Evolutionary conservation across 2,329 filamentous ascomycete species (phyloP).

Genomic region (Helicocarpus griseus): DNA sequence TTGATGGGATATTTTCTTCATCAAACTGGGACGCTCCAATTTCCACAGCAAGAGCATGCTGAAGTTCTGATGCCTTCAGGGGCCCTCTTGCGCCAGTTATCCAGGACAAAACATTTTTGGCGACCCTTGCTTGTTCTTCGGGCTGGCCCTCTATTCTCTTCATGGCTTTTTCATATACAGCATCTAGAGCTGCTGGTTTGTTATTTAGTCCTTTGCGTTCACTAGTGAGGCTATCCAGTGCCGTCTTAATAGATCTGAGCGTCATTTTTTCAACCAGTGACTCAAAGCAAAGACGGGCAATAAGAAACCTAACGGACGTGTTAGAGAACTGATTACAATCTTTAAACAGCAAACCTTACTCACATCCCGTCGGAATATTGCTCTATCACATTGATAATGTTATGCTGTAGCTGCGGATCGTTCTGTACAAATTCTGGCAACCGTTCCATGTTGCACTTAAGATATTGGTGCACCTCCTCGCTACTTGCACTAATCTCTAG

Average conservation of each 20-base stretch:
- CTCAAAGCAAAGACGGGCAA: conserved; percentile 9
- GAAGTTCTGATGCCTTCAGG: conserved; percentile 15
- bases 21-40: conserved; percentile 11
- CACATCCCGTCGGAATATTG: conserved; percentile 26
- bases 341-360: conserved; percentile 9
- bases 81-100: conserved; percentile 12
- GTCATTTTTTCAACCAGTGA: conserved; percentile 5
- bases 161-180: conserved; percentile 10
- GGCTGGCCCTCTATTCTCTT: conserved; percentile 12
- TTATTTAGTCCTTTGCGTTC: not conserved
- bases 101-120: conserved; percentile 16
- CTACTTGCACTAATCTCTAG: conserved; percentile 26
- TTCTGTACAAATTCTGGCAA: conserved; percentile 6
- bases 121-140: conserved; percentile 6
- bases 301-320: conserved; percentile 9
- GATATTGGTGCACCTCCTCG: conserved; percentile 24
- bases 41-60: conserved; percentile 19
- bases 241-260: conserved; percentile 1
- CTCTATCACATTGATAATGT: conserved; percentile 17
- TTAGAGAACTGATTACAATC: not conserved
- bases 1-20: conserved; percentile 14
- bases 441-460: conserved; percentile 16
- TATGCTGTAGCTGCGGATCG: conserved; percentile 1
- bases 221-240: not conserved
- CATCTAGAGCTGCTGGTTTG: not conserved